A percentile compares a stretch with the other conserved stretches of the same genome.
Conservation (phyloP, 2,329 filamentous ascomycete species). For the Neonectria faginata region DNA sequence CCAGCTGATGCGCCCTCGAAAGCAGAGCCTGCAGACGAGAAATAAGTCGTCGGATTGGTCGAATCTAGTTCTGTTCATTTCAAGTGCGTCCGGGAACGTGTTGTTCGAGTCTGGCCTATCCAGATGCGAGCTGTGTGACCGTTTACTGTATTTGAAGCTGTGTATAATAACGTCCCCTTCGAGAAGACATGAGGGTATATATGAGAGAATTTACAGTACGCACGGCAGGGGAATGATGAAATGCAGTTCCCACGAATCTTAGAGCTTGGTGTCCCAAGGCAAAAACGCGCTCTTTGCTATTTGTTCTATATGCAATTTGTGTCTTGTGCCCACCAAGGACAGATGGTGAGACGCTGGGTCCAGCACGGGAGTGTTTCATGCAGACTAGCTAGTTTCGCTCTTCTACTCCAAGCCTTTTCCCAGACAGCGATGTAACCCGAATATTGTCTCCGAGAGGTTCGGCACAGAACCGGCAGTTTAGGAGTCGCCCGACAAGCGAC, state of each 20-base stretch:
- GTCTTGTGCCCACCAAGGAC: neutral
- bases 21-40: constrained; percentile 26
- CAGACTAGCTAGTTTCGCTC: constrained; percentile 2
- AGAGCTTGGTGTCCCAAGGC: neutral
- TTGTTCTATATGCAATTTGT: constrained; percentile 11
- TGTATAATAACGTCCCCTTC: constrained; percentile 26
- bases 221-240: constrained; percentile 19
- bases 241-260: neutral
- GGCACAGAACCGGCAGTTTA: neutral
- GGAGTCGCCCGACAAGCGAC: neutral
- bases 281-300: constrained; percentile 1
- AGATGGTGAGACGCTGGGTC: constrained; percentile 4
- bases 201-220: constrained; percentile 7
- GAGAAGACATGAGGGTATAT: constrained; percentile 17
- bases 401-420: neutral
- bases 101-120: neutral
- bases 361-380: neutral
- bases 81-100: neutral
- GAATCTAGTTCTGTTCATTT: constrained; percentile 24
- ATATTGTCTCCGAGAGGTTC: neutral
- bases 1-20: constrained; percentile 14
- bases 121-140: neutral
- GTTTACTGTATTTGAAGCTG: constrained; percentile 18
- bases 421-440: neutral
- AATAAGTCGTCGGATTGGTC: constrained; percentile 22